phyloP scores from a whole-genome alignment of 176 grass and related monocot species.

The Juncus inflexus region DNA sequence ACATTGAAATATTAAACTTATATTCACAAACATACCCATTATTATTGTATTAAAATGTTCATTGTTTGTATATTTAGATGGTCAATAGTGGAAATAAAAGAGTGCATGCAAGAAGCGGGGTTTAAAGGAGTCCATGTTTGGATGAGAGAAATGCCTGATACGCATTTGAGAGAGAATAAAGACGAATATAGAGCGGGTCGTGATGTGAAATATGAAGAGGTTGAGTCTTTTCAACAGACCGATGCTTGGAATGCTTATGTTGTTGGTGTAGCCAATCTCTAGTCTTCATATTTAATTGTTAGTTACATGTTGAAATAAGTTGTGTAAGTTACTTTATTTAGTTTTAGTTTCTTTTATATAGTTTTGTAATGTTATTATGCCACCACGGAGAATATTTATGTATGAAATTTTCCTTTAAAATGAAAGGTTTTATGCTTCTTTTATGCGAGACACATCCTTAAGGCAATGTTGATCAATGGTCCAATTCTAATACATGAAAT shows the following conservation, averaged over 20 bases:
- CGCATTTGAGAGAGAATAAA: constrained; percentile 42
- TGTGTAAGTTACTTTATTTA: neutral
- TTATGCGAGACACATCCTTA: too few relatives aligned
- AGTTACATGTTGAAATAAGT: neutral
- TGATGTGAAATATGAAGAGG: constrained; percentile 79
- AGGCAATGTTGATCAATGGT: too few relatives aligned
- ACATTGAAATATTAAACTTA: neutral
- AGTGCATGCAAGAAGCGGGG: constrained; percentile 86
- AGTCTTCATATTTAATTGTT: neutral
- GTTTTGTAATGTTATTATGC: too few relatives aligned
- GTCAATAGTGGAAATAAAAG: constrained; percentile 89
- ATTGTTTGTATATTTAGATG: constrained; percentile 44
- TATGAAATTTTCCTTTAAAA: too few relatives aligned
- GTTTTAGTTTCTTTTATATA: too few relatives aligned
- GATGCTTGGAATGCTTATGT: constrained; percentile 91
- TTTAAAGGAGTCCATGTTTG: constrained; percentile 61
- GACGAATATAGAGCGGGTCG: constrained; percentile 54
- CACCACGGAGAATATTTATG: too few relatives aligned
- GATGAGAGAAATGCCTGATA: constrained; percentile 83
- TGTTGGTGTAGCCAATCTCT: constrained; percentile 61
- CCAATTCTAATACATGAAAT: too few relatives aligned
- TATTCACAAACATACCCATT: neutral
- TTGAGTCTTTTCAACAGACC: constrained; percentile 57
- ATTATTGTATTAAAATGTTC: neutral
- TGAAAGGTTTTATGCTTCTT: too few relatives aligned